Percentiles rank a stretch among this genome's conserved stretches.
These are phyloP conservation scores for Helianthus annuus DNA, from an alignment of 129 eudicot genomes.

Conservation along the genomic window HanXRQr2.0-SUNRISE NC_035445.2:102233821-102234320, in stretches of 20 bases:
- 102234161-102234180: not conserved
- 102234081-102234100: not conserved
- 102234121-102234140: not conserved
- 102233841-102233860: slow-evolving; percentile 87
- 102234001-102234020: slow-evolving; percentile 37
- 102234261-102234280: slow-evolving; percentile 30
- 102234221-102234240: slow-evolving; percentile 2
- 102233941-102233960: slow-evolving; percentile 56
- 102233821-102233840: slow-evolving; percentile 46
- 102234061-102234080: not conserved
- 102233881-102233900: slow-evolving; percentile 77
- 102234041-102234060: slow-evolving; percentile 1
- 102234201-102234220: not conserved
- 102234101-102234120: not conserved
- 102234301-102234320: slow-evolving; percentile 34
- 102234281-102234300: slow-evolving; percentile 33
- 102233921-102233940: slow-evolving; percentile 50
- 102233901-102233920: slow-evolving; percentile 56
- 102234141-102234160: not conserved
- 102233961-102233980: slow-evolving; percentile 32
- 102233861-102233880: slow-evolving; percentile 88
- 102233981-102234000: slow-evolving; percentile 31
- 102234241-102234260: slow-evolving; percentile 38
- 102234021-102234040: not conserved
- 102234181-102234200: not conserved